Evolutionary conservation across 352 stramenopile genomes (phyloP), one percentile per base, ranked within the genome.

Genomic region (Pythium phragmitis): DNA sequence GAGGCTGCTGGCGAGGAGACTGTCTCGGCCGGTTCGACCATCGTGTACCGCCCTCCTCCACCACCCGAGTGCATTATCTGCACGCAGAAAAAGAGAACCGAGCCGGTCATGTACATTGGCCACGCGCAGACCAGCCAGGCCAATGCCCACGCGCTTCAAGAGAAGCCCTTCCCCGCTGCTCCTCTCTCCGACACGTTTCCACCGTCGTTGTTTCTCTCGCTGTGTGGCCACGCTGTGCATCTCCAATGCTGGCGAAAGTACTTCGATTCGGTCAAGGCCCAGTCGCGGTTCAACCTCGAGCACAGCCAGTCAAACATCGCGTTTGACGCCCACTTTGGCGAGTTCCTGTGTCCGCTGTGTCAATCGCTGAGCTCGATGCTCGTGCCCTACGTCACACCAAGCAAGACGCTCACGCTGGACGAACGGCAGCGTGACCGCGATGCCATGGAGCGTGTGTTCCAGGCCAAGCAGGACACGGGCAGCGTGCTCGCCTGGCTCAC

Each of bases 261-360:
- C 56, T 93, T 96, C 53, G 80, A 89, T n/a, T 92, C 88, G 13
- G 80, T 97, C 23, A 75, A 73, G 41, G 75, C 87, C 12, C 83
- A 95, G 61, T 87, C 80, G 23, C 74, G 70, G 13, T 85, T 81
- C 58, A 87, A 89, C 37, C 52, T 89, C 17, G 82, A 90, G 65
- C 79, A 92, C 53, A 86, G 69, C 26, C 81, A 90, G 65, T 84
- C 80, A 19, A 91, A 89, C 47, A 89, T 96, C 17, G 87, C 87
- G 14, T 94, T 97, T 30, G 87, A 97, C 54, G 81, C 92, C 1
- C 66, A 90, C 42, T 84, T 85, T 48, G 81, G 85, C 13, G 90
- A 98, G 68, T 97, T 97, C 54, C 72, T 97, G 14, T 98, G 91
- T 48, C 91, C 91, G 5, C 67, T 98, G 16, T 98, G 91, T 57